Evolutionary conservation across 495 filamentous ascomycete genomes (phyloP).

Genomic region (Parmelia sp.): DNA sequence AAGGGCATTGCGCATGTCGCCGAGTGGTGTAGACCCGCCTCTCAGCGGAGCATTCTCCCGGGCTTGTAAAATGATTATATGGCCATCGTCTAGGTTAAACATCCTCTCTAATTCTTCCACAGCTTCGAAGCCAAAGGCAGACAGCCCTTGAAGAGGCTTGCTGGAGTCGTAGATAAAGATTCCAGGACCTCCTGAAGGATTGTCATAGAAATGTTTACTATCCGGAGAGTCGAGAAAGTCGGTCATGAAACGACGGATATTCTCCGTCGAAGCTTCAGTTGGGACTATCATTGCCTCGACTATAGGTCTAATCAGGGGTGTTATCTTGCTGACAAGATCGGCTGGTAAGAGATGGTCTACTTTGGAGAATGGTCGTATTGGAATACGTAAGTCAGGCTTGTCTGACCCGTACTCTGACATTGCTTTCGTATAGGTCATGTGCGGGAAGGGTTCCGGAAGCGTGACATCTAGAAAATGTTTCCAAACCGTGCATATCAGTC

Average conservation of each 20-base stretch:
- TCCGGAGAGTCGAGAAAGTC: slow-evolving; percentile 63
- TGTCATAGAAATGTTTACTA: slow-evolving; percentile 52
- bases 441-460: slow-evolving; percentile 40
- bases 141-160: slow-evolving; percentile 66
- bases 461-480: slow-evolving; percentile 36
- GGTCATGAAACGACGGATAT: slow-evolving; percentile 52
- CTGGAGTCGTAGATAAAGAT: slow-evolving; percentile 65
- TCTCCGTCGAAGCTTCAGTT: slow-evolving; percentile 26
- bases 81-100: slow-evolving; percentile 56
- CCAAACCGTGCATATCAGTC: slow-evolving; percentile 56
- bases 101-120: slow-evolving; percentile 51
- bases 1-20: slow-evolving; percentile 65
- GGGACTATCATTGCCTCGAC: slow-evolving; percentile 62
- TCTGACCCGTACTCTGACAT: slow-evolving; percentile 82
- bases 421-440: slow-evolving; percentile 65
- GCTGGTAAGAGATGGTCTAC: slow-evolving; percentile 56
- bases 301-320: slow-evolving; percentile 51
- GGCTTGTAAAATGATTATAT: slow-evolving; percentile 74
- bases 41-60: slow-evolving; percentile 54
- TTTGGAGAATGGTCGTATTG: slow-evolving; percentile 50
- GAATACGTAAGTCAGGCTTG: slow-evolving; percentile 78
- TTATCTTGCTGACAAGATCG: slow-evolving; percentile 69
- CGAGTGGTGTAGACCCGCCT: slow-evolving; percentile 73
- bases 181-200: slow-evolving; percentile 64
- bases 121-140: slow-evolving; percentile 68